Evolutionary conservation across 1,284 basidiomycete species (phyloP).

Genomic region (Irpex lacteus): DNA sequence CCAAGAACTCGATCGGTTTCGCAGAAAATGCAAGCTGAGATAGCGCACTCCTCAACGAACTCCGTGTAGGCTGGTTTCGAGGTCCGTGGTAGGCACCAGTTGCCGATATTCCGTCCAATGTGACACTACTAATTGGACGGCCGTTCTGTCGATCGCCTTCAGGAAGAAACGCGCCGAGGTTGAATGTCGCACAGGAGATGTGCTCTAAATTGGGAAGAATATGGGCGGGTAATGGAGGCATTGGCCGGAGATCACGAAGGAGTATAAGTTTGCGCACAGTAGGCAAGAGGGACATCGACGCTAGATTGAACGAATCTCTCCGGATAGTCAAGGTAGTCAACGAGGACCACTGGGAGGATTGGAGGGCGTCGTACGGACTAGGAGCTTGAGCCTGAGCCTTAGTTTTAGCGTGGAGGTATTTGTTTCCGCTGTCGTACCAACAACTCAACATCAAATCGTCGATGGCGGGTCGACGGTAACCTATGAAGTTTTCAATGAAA

Average conservation of each 20-base stretch:
- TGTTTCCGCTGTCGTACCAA: constrained; percentile 1
- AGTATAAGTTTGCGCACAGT: background rate
- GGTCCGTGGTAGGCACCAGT: background rate
- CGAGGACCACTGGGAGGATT: background rate
- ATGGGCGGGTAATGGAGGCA: background rate
- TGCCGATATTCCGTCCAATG: background rate
- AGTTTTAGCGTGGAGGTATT: background rate
- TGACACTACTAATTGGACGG: background rate
- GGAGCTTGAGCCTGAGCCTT: background rate
- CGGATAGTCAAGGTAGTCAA: background rate
- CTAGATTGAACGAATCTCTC: background rate
- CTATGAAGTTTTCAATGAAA: background rate
- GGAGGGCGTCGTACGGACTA: too few species aligned
- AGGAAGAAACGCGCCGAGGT: background rate
- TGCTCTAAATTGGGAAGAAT: background rate
- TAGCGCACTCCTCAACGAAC: background rate
- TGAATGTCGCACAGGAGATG: background rate
- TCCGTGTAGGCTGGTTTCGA: background rate
- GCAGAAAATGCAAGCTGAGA: background rate
- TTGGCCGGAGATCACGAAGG: background rate
- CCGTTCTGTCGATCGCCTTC: background rate
- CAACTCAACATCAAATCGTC: background rate
- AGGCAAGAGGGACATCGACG: background rate
- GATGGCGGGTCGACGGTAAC: background rate
- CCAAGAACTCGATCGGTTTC: background rate